Evolutionary conservation across 768 basidiomycete genomes (phyloP).

Genomic region (Tricholomella constricta): DNA sequence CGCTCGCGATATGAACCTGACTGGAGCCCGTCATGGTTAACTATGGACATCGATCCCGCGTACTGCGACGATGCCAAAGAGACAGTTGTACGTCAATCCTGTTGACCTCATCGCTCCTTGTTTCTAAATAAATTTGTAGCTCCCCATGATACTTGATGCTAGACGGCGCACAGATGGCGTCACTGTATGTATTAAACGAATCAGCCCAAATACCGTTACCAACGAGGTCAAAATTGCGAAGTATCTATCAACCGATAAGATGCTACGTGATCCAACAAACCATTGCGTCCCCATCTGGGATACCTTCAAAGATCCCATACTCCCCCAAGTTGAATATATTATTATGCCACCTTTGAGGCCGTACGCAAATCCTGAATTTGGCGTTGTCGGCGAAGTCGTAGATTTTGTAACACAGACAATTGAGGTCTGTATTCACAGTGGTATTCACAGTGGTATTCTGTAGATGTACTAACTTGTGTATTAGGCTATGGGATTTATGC

Average conservation of each 20-base stretch:
- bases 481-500: slow-evolving; percentile 33
- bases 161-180: not conserved
- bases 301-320: slow-evolving; percentile 15
- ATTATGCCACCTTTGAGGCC: slow-evolving; percentile 40
- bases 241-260: slow-evolving; percentile 8
- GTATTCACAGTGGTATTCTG: not conserved
- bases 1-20: slow-evolving; percentile 29
- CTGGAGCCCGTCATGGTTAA: slow-evolving; percentile 33
- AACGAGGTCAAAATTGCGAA: slow-evolving; percentile 10
- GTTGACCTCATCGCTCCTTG: not conserved
- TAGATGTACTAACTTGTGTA: not conserved
- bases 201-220: slow-evolving; percentile 2
- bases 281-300: slow-evolving; percentile 22
- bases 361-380: slow-evolving; percentile 36
- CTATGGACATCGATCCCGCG: slow-evolving; percentile 8
- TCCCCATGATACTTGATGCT: slow-evolving; percentile 12
- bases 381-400: slow-evolving; percentile 27
- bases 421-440: slow-evolving; percentile 3
- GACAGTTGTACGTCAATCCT: not conserved
- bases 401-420: slow-evolving; percentile 33
- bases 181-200: slow-evolving; percentile 12
- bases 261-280: slow-evolving; percentile 11
- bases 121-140: not conserved
- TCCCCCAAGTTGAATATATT: slow-evolving; percentile 17
- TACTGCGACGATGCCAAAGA: slow-evolving; percentile 4